Percentiles rank a stretch among this genome's conserved stretches.
Conservation (phyloP, 1,284 basidiomycete genomes). For the Ustilago sp. region DNA sequence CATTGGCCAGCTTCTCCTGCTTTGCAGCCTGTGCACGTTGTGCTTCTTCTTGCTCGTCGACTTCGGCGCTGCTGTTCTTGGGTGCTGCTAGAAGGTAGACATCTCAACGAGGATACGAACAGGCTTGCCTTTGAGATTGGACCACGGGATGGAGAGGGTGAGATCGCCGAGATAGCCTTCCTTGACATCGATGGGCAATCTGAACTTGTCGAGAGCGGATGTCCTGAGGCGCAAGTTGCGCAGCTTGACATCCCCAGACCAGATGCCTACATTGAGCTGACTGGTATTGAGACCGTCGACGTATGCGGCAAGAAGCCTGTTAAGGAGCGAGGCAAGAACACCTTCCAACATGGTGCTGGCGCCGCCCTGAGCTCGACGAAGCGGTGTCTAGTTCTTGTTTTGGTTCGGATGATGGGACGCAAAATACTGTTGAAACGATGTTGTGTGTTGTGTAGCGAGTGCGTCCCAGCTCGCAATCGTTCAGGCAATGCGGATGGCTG, state of each 20-base stretch:
- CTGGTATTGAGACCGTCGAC: constrained; percentile 95
- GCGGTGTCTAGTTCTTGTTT: no score
- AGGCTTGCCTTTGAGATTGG: constrained; percentile 90
- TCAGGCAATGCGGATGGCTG: not conserved
- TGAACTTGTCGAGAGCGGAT: constrained; percentile 93
- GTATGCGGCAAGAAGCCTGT: constrained; percentile 92
- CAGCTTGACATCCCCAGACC: constrained; percentile 88
- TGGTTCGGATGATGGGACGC: not conserved
- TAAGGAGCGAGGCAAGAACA: constrained; percentile 71
- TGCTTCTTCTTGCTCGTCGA: constrained; percentile 88
- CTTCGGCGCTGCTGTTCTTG: constrained; percentile 77
- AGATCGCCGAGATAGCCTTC: constrained; percentile 93
- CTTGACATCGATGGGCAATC: constrained; percentile 93
- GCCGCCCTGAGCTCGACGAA: not conserved
- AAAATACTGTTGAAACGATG: not conserved
- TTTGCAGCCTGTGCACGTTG: constrained; percentile 85
- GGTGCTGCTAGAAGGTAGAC: constrained; percentile 94
- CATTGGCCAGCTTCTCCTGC: constrained; percentile 86
- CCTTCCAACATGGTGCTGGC: constrained; percentile 64
- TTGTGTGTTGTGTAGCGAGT: not conserved
- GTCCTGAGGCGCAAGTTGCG: constrained; percentile 85
- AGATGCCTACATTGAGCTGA: constrained; percentile 94
- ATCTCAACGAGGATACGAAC: constrained; percentile 91
- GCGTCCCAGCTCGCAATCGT: constrained; percentile 2
- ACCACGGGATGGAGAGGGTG: constrained; percentile 93